Evolutionary conservation across 163 green algal genomes (phyloP), one percentile per base, ranked within the genome.

Genomic region (Prototheca wickerhamii): DNA sequence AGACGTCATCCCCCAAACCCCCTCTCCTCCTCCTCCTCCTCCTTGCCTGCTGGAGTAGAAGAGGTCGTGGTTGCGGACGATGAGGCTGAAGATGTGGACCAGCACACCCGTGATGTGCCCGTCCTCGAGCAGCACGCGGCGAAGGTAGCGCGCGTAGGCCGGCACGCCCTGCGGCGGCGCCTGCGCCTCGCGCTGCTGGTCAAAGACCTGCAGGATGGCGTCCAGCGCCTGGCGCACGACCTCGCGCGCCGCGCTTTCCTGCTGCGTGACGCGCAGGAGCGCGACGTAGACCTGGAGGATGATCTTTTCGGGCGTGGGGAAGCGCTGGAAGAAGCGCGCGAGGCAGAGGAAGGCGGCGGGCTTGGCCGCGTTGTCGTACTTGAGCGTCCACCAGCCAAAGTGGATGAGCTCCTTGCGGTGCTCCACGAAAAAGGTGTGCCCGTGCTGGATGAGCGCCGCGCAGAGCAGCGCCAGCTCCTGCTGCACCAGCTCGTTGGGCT

Each of bases 381-480:
- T 75, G 0, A 79, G 58, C 0, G 63, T 70, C 58, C 61, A 74
- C 69, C 91, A 98, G 1, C 81, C 82, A 67, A 90, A 94, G 68
- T 94, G 89, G 50, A 96, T 91, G 1, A 98, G 72, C 72, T 95
- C 83, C 70, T 91, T 90, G 30, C 84, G 79, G 68, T 94, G 77
- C 3, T 71, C 61, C 15, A 76, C 65, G 64, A 94, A 76, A 7
- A 79, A 70, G 3, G 65, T 23, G 4, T 76, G 73, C 20, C 78
- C 61, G 51, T 80, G 51, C 59, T 82, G 63, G 29, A 94, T 87
- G 15, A 95, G 61, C 18, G 82, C 54, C 4, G 76, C 84, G 0
- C 71, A 76, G 28, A 94, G 66, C 54, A 89, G 78, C 15, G 91
- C 71, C 63, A 92, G 65, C 74, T 90, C 82, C 51, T 89, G 71